phyloP scores from a whole-genome alignment of 441 rosid genomes.

The Syzygium syzygioides region DNA sequence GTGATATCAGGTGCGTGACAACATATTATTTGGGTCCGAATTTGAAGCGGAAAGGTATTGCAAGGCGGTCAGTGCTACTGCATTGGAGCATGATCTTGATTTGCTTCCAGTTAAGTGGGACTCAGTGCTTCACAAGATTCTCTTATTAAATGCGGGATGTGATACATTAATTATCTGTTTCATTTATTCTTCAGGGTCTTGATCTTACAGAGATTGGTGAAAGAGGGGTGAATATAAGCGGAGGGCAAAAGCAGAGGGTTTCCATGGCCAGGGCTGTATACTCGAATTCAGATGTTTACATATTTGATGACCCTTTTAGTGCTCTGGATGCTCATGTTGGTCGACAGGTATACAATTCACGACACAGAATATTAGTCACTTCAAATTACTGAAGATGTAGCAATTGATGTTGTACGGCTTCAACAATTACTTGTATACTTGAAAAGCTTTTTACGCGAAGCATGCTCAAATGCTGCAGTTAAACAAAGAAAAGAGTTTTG shows the following conservation, averaged over 20 bases:
- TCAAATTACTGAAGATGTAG: not conserved
- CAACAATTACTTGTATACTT: not conserved
- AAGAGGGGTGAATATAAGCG: constrained; percentile 94
- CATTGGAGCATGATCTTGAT: constrained; percentile 81
- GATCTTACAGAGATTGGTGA: constrained; percentile 96
- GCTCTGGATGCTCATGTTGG: constrained; percentile 96
- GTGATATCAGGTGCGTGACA: constrained; percentile 66
- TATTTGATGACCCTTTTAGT: constrained; percentile 93
- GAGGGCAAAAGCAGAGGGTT: constrained; percentile 97
- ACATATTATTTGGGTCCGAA: constrained; percentile 79
- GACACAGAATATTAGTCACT: not conserved
- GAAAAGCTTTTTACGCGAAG: not conserved
- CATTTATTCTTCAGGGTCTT: constrained; percentile 60
- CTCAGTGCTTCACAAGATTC: not conserved
- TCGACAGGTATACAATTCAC: constrained; percentile 58
- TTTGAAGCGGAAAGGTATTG: constrained; percentile 63
- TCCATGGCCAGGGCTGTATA: constrained; percentile 95
- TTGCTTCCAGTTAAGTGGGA: constrained; percentile 72
- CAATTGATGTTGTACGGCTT: not conserved
- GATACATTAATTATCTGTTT: constrained; percentile 7
- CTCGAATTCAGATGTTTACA: constrained; percentile 76
- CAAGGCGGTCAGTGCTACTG: constrained; percentile 76
- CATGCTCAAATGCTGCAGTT: not conserved
- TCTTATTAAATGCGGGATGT: not conserved
- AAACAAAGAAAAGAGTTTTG: not conserved